A percentile compares a stretch with the other conserved stretches of the same genome.
These are phyloP conservation scores for Citrus glauca DNA, from an alignment of 345 rosid genomes.

Conservation along the genomic window DNA sequence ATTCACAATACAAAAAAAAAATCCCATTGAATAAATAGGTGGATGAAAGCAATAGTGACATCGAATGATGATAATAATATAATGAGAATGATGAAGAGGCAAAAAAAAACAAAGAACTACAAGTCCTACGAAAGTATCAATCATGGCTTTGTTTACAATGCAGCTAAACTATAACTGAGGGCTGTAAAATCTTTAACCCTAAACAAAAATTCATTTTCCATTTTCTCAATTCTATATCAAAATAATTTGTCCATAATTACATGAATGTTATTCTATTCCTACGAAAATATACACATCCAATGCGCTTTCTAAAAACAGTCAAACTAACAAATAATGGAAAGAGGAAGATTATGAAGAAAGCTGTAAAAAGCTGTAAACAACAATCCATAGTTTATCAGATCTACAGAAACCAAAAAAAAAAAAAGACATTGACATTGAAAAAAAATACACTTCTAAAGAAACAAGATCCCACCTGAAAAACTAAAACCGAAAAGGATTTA, in stretches of 20 bases:
- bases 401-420: background rate
- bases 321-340: background rate
- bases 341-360: background rate
- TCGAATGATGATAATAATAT: background rate
- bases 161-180: background rate
- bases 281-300: background rate
- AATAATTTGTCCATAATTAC: background rate
- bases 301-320: background rate
- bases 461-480: background rate
- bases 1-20: background rate
- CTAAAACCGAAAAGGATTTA: background rate
- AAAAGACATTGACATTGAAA: background rate
- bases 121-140: background rate
- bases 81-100: background rate
- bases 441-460: background rate
- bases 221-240: background rate
- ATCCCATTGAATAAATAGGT: background rate
- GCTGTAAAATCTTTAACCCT: background rate
- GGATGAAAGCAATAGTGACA: background rate
- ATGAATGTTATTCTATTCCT: background rate
- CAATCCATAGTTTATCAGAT: background rate
- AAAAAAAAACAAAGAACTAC: background rate
- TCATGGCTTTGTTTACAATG: background rate
- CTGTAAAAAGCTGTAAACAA: background rate
- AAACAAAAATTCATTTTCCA: background rate